Base-by-base conservation (phyloP, 345 rosid genomes). In the Camelina hispida region DNA sequence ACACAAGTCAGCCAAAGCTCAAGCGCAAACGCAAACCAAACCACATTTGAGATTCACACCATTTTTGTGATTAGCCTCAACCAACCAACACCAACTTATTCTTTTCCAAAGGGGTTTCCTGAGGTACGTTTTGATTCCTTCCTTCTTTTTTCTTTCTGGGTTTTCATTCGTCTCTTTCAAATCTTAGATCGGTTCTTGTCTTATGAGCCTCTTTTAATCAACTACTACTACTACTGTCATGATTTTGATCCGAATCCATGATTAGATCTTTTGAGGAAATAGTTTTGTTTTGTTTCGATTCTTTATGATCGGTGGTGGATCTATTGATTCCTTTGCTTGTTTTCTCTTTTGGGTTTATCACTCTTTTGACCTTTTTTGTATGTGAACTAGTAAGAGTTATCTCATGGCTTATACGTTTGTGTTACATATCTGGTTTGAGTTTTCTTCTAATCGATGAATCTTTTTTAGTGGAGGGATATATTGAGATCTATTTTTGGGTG, bases 61-160 rank as follows among this genome's bases (percentile, higher is more conserved):
- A 25, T 25, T 25, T 25, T 3, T 25, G n/a, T 25, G 4, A 25
- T 25, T n/a, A 25, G 28, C 28, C 28, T 25, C 28, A 25, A 25
- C 28, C 28, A 25, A 23, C n/a, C n/a, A n/a, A n/a, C n/a, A 25
- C 48, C 15, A 43, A 43, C 43, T 37, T 61, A 5, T 52, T 68
- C 25, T 10, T 63, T 69, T 68, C 75, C 30, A 4, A 10, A 58
- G 82, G 86, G 84, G 87, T 81, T 72, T 13, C 71, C 86, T 83
- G 88, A 84, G 88, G 88, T 86, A 57, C 4, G 48, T 12, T 34
- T 44, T 25, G 10, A 59, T 37, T 68, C 22, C 9, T 11, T 48
- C 14, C 7, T 11, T 40, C 6, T 34, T 6, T 35, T 52, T 2
- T 9, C 2, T 38, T 32, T 3, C 42, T 51, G 22, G 15, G 43